Conservation (phyloP, 768 basidiomycete species). For the Tricholoma saponaceum region DNA sequence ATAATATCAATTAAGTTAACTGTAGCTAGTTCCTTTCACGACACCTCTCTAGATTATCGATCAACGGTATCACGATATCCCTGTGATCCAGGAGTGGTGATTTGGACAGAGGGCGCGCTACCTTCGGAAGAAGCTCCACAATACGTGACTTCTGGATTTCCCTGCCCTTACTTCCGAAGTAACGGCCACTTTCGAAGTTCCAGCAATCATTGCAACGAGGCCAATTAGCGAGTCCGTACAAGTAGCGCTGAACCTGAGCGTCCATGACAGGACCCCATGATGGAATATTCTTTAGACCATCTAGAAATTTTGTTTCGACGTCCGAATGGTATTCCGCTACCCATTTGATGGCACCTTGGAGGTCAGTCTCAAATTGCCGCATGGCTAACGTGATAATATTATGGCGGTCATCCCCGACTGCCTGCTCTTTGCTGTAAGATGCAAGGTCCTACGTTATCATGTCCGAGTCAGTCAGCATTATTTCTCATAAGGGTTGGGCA, state of each 20-base stretch:
- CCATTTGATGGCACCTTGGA: conserved; percentile 26
- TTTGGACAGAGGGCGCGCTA: no score
- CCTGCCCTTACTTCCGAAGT: conserved; percentile 27
- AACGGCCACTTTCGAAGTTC: conserved; percentile 44
- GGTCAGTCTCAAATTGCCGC: conserved; percentile 17
- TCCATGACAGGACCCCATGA: conserved; percentile 39
- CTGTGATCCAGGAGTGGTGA: no score
- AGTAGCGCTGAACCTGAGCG: conserved; percentile 31
- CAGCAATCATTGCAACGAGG: conserved; percentile 40
- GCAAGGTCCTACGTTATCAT: conserved; percentile 26
- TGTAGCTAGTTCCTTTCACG: no score
- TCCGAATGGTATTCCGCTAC: conserved; percentile 17
- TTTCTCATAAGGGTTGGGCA: not conserved
- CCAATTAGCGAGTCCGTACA: conserved; percentile 43
- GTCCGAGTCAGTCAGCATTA: not conserved
- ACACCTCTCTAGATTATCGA: no score
- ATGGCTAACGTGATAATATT: conserved; percentile 32
- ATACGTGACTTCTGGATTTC: conserved; percentile 16
- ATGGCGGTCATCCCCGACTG: conserved; percentile 25
- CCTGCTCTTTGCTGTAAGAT: conserved; percentile 33
- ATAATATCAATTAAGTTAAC: no score
- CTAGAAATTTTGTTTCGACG: conserved; percentile 29
- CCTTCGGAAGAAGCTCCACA: conserved; percentile 14
- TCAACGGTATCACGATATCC: no score
- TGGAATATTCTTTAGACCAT: conserved; percentile 23